Evolutionary conservation across 495 filamentous ascomycete genomes (phyloP).

Genomic region (Oidiodendron maius): DNA sequence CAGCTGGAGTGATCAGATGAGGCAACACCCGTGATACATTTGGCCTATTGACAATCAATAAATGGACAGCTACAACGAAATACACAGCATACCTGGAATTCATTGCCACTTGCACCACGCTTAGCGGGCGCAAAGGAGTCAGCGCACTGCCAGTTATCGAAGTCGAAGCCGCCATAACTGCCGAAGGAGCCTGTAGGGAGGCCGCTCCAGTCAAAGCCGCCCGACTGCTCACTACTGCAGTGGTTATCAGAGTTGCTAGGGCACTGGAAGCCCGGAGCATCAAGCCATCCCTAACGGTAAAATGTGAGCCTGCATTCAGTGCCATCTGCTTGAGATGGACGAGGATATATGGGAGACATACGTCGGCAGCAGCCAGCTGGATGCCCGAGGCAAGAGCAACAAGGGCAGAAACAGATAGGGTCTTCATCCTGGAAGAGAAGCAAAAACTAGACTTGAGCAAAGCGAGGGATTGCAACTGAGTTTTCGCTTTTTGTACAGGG

Average conservation of each 20-base stretch:
- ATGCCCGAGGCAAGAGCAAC: slow-evolving; percentile 50
- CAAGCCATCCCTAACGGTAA: slow-evolving; percentile 53
- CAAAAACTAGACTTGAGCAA: no score
- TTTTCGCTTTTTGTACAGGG: no score
- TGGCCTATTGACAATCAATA: slow-evolving; percentile 29
- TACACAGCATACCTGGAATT: slow-evolving; percentile 20
- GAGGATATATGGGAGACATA: no score
- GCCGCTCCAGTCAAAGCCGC: slow-evolving; percentile 66
- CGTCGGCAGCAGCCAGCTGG: slow-evolving; percentile 52
- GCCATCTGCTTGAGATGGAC: no score
- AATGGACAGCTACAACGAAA: background rate
- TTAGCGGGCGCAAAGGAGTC: no score
- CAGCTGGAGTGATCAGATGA: slow-evolving; percentile 36
- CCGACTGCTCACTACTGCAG: slow-evolving; percentile 58
- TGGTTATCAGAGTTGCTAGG: slow-evolving; percentile 72
- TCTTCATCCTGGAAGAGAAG: slow-evolving; percentile 23
- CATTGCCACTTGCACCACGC: no score
- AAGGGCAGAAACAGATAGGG: slow-evolving; percentile 26
- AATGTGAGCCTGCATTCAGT: no score
- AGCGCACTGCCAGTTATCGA: slow-evolving; percentile 62
- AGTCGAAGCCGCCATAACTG: slow-evolving; percentile 65
- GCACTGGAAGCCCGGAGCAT: slow-evolving; percentile 54
- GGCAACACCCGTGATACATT: slow-evolving; percentile 61
- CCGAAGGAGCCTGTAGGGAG: slow-evolving; percentile 57
- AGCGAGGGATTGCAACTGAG: no score